Conservation (phyloP, 257 asterid species). For the Vinca minor region DNA sequence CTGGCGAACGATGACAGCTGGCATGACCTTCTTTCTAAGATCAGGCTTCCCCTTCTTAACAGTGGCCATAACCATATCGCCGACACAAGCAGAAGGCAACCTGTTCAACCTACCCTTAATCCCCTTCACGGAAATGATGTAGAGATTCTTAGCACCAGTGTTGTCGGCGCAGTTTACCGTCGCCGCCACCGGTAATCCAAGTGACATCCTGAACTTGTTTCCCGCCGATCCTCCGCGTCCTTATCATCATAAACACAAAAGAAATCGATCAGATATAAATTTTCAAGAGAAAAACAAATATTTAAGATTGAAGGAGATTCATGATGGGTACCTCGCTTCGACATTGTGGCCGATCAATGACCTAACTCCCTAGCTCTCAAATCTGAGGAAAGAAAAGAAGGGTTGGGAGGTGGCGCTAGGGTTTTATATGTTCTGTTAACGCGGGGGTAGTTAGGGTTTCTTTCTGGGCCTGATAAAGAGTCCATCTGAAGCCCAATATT, state of each 20-base stretch:
- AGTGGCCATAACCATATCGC: constrained; percentile 71
- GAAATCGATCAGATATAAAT: neutral
- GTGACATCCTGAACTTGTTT: constrained; percentile 60
- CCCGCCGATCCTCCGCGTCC: constrained; percentile 69
- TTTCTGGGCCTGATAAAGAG: too few species aligned
- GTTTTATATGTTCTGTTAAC: constrained; percentile 14
- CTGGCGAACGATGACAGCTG: constrained; percentile 69
- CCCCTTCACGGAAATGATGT: constrained; percentile 62
- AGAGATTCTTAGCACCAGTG: constrained; percentile 60
- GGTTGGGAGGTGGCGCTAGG: constrained; percentile 11
- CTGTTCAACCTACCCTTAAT: constrained; percentile 53
- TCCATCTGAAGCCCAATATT: too few species aligned
- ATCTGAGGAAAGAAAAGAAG: neutral
- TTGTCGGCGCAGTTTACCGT: constrained; percentile 64
- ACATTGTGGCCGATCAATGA: constrained; percentile 24
- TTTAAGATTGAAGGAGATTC: neutral
- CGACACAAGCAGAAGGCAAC: constrained; percentile 59
- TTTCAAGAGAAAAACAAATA: neutral
- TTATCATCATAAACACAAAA: neutral
- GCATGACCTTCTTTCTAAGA: constrained; percentile 71
- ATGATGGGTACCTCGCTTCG: constrained; percentile 50
- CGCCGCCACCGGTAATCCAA: constrained; percentile 70
- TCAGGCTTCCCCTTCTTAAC: constrained; percentile 28
- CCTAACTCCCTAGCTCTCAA: neutral
- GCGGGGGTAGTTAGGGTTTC: constrained; percentile 10